Conservation (phyloP, 345 rosid genomes). For the Hibiscus syriacus region DNA sequence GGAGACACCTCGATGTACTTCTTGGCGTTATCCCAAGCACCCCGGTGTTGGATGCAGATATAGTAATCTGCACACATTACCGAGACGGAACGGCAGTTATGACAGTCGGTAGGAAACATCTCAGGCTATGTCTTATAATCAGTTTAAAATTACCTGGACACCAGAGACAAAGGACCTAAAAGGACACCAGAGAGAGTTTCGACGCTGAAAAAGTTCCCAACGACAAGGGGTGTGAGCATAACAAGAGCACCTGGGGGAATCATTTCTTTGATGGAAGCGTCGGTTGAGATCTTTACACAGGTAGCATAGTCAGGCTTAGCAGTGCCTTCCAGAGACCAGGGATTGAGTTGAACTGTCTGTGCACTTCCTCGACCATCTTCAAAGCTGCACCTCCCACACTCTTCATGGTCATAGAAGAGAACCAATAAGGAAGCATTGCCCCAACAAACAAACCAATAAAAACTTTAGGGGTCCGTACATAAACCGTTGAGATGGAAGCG, state of each 20-base stretch:
- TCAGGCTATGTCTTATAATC: neutral
- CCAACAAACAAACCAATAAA: constrained; percentile 86
- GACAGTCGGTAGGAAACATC: neutral
- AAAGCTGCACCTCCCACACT: constrained; percentile 94
- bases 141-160: constrained; percentile 52
- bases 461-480: constrained; percentile 89
- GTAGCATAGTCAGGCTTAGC: neutral
- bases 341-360: constrained; percentile 88
- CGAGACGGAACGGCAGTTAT: neutral
- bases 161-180: constrained; percentile 89
- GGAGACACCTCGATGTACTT: constrained; percentile 79
- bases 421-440: constrained; percentile 99
- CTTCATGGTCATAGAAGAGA: constrained; percentile 99
- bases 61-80: constrained; percentile 54
- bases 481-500: constrained; percentile 67
- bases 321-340: neutral
- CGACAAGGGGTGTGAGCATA: constrained; percentile 92
- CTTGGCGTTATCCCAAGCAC: constrained; percentile 99
- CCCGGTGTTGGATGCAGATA: constrained; percentile 99
- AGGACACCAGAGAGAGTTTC: constrained; percentile 90
- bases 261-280: neutral
- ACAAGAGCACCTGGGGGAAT: constrained; percentile 64
- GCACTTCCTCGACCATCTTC: constrained; percentile 95
- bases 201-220: constrained; percentile 77
- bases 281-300: neutral